Conservation (phyloP, 345 rosid species). For the Populus simonii region DNA sequence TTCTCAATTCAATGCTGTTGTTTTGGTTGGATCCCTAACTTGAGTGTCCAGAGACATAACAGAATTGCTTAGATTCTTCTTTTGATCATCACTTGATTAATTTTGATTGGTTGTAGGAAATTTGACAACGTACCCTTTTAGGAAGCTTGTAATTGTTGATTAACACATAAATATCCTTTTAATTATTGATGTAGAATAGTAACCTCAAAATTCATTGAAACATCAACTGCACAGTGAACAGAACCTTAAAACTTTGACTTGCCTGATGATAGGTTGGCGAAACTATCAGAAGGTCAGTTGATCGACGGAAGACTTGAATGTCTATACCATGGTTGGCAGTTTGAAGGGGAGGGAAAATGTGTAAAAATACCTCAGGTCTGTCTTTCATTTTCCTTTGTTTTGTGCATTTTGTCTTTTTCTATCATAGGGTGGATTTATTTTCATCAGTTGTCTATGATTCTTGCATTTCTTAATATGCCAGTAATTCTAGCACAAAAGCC, state of each 20-base stretch:
- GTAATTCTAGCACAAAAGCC: no score
- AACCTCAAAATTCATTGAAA: no score
- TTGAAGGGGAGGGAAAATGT: constrained; percentile 85
- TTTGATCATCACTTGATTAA: no score
- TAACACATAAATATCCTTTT: no score
- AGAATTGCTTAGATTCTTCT: no score
- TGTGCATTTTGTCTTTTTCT: neutral
- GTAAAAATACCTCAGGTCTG: constrained; percentile 91
- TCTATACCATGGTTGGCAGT: constrained; percentile 96
- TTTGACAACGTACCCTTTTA: no score
- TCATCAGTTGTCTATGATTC: neutral
- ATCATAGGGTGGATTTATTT: no score
- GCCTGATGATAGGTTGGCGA: constrained; percentile 58
- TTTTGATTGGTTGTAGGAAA: no score
- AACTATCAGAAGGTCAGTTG: constrained; percentile 89
- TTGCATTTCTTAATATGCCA: neutral
- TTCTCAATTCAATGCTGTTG: neutral
- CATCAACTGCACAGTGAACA: no score
- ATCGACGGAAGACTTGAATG: constrained; percentile 90
- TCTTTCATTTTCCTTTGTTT: neutral
- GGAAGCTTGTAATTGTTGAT: no score
- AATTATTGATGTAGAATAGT: no score
- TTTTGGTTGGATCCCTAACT: neutral
- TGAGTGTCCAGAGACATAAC: no score
- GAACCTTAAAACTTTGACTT: neutral